Evolutionary conservation across 352 stramenopile species (phyloP).

Genomic region (Phytophthora capsici): DNA sequence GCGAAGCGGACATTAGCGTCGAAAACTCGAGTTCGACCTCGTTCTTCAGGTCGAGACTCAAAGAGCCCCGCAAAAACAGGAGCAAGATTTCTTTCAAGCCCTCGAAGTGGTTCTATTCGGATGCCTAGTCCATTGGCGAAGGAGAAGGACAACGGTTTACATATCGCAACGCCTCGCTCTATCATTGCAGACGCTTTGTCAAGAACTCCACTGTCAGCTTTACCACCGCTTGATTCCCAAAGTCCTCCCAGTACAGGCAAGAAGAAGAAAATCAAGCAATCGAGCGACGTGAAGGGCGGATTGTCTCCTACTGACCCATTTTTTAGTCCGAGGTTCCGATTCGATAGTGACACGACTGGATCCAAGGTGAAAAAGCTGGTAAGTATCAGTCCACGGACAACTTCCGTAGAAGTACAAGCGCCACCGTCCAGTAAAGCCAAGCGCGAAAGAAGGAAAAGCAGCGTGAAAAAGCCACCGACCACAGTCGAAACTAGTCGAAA

Average conservation of each 20-base stretch:
- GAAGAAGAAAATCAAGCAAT: conserved; percentile 15
- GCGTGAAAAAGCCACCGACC: conserved; percentile 18
- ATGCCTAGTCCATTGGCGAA: conserved; percentile 61
- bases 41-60: conserved; percentile 28
- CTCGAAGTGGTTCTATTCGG: conserved; percentile 39
- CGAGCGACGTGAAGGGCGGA: background rate
- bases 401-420: conserved; percentile 1
- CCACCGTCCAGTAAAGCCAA: conserved; percentile 9
- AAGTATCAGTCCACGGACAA: conserved; percentile 4
- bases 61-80: conserved; percentile 39
- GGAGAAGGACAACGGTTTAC: conserved; percentile 34
- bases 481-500: conserved; percentile 2
- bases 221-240: conserved; percentile 46
- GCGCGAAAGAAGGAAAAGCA: conserved; percentile 30
- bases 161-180: conserved; percentile 52
- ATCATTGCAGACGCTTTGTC: conserved; percentile 66
- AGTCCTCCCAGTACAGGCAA: conserved; percentile 18
- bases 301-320: conserved; percentile 66
- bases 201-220: conserved; percentile 39
- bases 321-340: conserved; percentile 74
- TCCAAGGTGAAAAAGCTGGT: conserved; percentile 9
- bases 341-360: conserved; percentile 29
- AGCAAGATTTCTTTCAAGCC: conserved; percentile 43
- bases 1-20: conserved; percentile 66
- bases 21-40: conserved; percentile 20